phyloP scores from a whole-genome alignment of 2,329 filamentous ascomycete species.

The Fusarium pseudocircinatum region DNA sequence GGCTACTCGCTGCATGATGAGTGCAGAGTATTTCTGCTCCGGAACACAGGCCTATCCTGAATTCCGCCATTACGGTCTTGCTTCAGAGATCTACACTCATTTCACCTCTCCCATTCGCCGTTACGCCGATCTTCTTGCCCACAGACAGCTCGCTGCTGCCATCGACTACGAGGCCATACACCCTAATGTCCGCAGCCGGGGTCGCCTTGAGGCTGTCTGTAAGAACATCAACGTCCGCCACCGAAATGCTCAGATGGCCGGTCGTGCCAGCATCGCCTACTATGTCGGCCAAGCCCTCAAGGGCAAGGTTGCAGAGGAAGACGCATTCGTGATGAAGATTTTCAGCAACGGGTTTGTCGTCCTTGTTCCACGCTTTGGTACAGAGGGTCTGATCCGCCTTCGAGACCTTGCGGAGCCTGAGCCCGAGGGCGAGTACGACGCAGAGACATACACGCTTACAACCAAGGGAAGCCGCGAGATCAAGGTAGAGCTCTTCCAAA shows the following conservation, averaged over 20 bases:
- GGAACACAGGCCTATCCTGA: slow-evolving; percentile 93
- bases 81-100: slow-evolving; percentile 97
- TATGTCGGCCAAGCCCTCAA: slow-evolving; percentile 97
- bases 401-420: slow-evolving; percentile 82
- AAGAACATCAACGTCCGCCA: slow-evolving; percentile 98
- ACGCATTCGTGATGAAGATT: slow-evolving; percentile 95
- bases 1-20: slow-evolving; percentile 99
- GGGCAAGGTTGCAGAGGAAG: slow-evolving; percentile 78
- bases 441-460: slow-evolving; percentile 82
- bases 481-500: slow-evolving; percentile 87
- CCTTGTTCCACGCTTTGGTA: slow-evolving; percentile 93
- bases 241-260: slow-evolving; percentile 95
- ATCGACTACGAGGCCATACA: slow-evolving; percentile 93
- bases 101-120: slow-evolving; percentile 97
- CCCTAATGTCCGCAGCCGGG: slow-evolving; percentile 80
- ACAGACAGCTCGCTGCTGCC: slow-evolving; percentile 92
- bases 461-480: slow-evolving; percentile 65
- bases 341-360: slow-evolving; percentile 98
- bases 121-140: slow-evolving; percentile 95
- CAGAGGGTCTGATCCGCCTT: slow-evolving; percentile 89
- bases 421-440: slow-evolving; percentile 84
- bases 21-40: slow-evolving; percentile 96
- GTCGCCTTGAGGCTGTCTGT: slow-evolving; percentile 91
- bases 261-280: slow-evolving; percentile 93
- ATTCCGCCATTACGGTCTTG: slow-evolving; percentile 96